Conservation (phyloP, 306 rosid species). For the Sesbania bispinosa region DNA sequence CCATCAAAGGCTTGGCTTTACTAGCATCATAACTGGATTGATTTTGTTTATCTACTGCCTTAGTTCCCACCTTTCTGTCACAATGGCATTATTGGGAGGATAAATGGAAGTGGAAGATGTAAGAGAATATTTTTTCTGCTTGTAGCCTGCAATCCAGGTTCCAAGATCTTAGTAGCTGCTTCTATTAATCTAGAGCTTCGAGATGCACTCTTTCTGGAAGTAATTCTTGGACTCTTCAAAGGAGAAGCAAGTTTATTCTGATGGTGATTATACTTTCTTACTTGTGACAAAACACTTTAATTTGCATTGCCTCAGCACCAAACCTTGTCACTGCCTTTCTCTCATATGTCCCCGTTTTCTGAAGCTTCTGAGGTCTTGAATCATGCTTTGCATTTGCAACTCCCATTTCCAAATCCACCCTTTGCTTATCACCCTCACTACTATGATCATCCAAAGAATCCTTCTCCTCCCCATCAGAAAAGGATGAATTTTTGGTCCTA, state of each 20-base stretch:
- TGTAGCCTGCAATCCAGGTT: conserved; percentile 67
- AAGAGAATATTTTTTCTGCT: conserved; percentile 52
- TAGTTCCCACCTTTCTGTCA: conserved; percentile 4
- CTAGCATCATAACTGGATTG: conserved; percentile 24
- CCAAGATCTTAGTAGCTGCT: conserved; percentile 73
- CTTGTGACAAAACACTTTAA: conserved; percentile 59
- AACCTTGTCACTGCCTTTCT: conserved; percentile 45
- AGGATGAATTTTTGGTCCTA: conserved; percentile 38
- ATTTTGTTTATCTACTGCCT: background rate
- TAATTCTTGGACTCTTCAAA: conserved; percentile 53
- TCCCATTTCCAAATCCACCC: conserved; percentile 35
- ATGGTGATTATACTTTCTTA: conserved; percentile 40
- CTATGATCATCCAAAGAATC: conserved; percentile 3
- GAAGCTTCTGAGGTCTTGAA: conserved; percentile 72
- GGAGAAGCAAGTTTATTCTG: conserved; percentile 48
- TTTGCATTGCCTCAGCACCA: conserved; percentile 61
- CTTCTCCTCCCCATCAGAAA: conserved; percentile 29
- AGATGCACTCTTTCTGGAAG: conserved; percentile 43
- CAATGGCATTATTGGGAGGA: conserved; percentile 21
- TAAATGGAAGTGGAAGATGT: conserved; percentile 38
- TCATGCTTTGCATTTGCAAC: conserved; percentile 34
- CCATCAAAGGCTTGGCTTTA: conserved; percentile 29
- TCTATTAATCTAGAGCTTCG: conserved; percentile 63
- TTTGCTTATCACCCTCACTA: conserved; percentile 22
- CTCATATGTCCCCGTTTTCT: conserved; percentile 46